phyloP scores from a whole-genome alignment of 2,329 filamentous ascomycete species.

The Colletotrichum sp. region DNA sequence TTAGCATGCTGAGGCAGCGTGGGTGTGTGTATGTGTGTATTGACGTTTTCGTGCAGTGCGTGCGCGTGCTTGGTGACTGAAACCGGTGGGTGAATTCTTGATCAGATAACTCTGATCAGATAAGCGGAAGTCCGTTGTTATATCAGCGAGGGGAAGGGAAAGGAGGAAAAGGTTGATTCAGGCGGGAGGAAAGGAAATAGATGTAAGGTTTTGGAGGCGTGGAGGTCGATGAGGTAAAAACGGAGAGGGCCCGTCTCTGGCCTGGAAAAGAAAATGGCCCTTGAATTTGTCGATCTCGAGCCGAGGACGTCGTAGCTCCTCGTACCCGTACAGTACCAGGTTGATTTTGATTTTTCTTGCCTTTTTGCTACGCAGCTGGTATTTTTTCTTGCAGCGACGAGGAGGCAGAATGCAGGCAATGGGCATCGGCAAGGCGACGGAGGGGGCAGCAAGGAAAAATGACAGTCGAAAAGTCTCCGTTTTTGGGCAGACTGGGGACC shows the following conservation, averaged over 20 bases:
- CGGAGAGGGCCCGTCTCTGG: background rate
- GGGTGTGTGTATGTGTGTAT: background rate
- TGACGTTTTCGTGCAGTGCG: background rate
- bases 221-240: conserved; percentile 7
- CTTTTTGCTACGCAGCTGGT: background rate
- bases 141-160: background rate
- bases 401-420: background rate
- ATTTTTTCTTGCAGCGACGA: background rate
- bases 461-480: conserved; percentile 1
- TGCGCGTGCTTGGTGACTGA: background rate
- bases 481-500: conserved; percentile 4
- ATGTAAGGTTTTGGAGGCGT: background rate
- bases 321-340: background rate
- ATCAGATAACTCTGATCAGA: conserved; percentile 21
- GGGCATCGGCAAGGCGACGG: background rate
- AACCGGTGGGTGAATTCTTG: conserved; percentile 7
- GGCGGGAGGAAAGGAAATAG: background rate
- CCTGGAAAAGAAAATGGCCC: background rate
- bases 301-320: background rate
- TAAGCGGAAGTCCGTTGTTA: conserved; percentile 3
- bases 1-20: background rate
- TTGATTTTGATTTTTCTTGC: background rate
- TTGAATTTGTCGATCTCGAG: background rate
- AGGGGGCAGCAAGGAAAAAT: background rate
- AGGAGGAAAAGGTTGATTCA: background rate